A percentile compares a stretch with the other conserved stretches of the same genome.
Evolutionary conservation across 495 filamentous ascomycete species (phyloP).

Genomic region (Aspergillus avenaceus): DNA sequence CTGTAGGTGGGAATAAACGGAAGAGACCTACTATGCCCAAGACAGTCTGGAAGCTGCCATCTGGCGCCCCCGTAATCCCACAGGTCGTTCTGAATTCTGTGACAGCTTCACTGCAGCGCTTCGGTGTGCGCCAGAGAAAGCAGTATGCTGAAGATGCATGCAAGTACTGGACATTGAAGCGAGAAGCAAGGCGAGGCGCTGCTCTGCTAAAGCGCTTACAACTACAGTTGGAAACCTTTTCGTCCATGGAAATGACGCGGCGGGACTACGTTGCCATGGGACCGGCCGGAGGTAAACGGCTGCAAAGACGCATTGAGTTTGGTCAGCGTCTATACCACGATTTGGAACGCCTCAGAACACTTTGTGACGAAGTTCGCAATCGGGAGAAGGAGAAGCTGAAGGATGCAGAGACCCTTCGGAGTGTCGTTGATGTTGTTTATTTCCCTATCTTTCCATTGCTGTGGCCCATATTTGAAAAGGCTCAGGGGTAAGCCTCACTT

Average conservation of each 20-base stretch:
- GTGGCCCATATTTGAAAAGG: slow-evolving; percentile 76
- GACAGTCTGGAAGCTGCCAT: slow-evolving; percentile 87
- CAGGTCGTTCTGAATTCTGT: slow-evolving; percentile 77
- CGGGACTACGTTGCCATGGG: slow-evolving; percentile 93
- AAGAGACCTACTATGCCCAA: slow-evolving; percentile 61
- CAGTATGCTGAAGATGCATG: slow-evolving; percentile 90
- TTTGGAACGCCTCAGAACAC: slow-evolving; percentile 62
- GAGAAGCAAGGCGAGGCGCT: slow-evolving; percentile 86
- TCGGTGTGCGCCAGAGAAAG: slow-evolving; percentile 77
- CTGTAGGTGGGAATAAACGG: slow-evolving; percentile 71
- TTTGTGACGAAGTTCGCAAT: slow-evolving; percentile 66
- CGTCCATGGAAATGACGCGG: slow-evolving; percentile 91
- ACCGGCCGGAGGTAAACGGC: slow-evolving; percentile 68
- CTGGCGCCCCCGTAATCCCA: slow-evolving; percentile 91
- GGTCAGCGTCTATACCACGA: slow-evolving; percentile 70
- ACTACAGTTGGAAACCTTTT: slow-evolving; percentile 82
- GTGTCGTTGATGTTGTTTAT: slow-evolving; percentile 80
- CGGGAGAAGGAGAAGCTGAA: slow-evolving; percentile 72
- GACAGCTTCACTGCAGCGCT: slow-evolving; percentile 71
- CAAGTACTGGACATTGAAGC: slow-evolving; percentile 96
- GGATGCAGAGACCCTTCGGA: slow-evolving; percentile 68
- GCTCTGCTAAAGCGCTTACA: slow-evolving; percentile 89
- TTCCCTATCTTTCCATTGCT: slow-evolving; percentile 81
- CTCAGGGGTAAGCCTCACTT: slow-evolving; percentile 55
- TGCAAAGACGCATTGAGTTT: slow-evolving; percentile 84